Evolutionary conservation across 73 alveolate genomes (phyloP).

Genomic region (Uronychia setigera): DNA sequence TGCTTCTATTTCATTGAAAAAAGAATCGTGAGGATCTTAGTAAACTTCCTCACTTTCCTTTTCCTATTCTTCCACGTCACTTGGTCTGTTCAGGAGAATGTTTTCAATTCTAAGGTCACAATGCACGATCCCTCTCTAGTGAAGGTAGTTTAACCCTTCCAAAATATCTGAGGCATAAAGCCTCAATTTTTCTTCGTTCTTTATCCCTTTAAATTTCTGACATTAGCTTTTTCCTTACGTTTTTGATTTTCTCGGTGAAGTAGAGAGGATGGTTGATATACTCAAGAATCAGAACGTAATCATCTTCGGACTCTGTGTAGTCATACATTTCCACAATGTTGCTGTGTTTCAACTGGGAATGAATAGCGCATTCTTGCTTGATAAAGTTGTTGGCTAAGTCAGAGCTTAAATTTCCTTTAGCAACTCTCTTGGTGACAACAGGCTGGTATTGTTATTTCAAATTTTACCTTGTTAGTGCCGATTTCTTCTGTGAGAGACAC

Average conservation of each 20-base stretch:
- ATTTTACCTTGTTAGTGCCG: neutral
- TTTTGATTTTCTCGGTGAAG: conserved; percentile 53
- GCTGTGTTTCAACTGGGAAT: conserved; percentile 49
- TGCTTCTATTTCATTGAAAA: neutral
- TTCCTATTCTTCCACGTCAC: conserved; percentile 54
- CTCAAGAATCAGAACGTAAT: conserved; percentile 57
- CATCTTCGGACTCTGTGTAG: conserved; percentile 61
- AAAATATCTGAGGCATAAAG: conserved; percentile 55
- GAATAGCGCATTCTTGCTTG: conserved; percentile 66
- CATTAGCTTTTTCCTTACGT: neutral
- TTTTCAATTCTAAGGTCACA: conserved; percentile 78
- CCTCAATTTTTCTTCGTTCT: conserved; percentile 56
- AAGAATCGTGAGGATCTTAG: too few relatives aligned
- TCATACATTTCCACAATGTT: conserved; percentile 66
- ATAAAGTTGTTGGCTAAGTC: neutral
- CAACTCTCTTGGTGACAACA: neutral
- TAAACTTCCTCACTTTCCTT: neutral
- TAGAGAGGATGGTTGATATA: conserved; percentile 64
- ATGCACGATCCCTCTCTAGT: conserved; percentile 74
- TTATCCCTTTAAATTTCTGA: conserved; percentile 28
- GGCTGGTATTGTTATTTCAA: neutral
- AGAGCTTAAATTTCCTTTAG: neutral
- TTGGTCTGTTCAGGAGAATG: conserved; percentile 62
- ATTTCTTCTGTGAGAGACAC: neutral
- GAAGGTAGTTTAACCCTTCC: conserved; percentile 76